These are phyloP conservation scores for Neoboletus subvelutipes DNA, from an alignment of 768 basidiomycete genomes.

Conservation along the genomic window DNA sequence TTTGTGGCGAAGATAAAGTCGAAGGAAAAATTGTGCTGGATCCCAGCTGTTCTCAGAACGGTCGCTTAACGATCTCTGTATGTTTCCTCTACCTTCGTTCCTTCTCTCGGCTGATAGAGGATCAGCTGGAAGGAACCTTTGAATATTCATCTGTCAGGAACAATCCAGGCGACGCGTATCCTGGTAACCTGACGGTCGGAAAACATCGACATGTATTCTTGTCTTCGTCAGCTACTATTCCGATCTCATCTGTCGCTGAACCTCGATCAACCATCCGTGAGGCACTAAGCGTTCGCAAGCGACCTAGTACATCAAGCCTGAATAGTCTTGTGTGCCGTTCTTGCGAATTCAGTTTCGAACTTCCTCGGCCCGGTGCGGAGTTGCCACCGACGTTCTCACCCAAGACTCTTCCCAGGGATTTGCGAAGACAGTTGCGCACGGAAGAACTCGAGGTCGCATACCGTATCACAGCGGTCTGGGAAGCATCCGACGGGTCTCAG, in stretches of 20 bases:
- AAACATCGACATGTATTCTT: constrained; percentile 48
- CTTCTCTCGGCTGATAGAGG: constrained; percentile 4
- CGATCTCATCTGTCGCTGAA: constrained; percentile 34
- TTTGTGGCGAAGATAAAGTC: constrained; percentile 58
- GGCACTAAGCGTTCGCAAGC: constrained; percentile 44
- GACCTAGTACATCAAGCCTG: constrained; percentile 45
- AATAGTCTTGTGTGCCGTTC: constrained; percentile 32
- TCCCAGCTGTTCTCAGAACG: constrained; percentile 48
- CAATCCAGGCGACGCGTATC: constrained; percentile 20
- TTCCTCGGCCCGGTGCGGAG: constrained; percentile 58
- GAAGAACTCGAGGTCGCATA: constrained; percentile 52
- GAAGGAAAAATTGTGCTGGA: constrained; percentile 61
- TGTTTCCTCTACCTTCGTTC: constrained; percentile 4
- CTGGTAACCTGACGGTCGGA: constrained; percentile 22
- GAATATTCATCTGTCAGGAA: constrained; percentile 37
- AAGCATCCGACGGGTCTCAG: constrained; percentile 46
- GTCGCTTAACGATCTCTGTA: constrained; percentile 60
- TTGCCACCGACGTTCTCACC: constrained; percentile 59
- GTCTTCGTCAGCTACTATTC: constrained; percentile 44
- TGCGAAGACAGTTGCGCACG: constrained; percentile 23
- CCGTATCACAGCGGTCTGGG: constrained; percentile 57
- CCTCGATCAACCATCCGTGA: constrained; percentile 24
- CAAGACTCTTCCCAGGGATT: constrained; percentile 31
- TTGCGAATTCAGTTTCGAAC: constrained; percentile 52
- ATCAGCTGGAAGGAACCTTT: constrained; percentile 64